phyloP scores from a whole-genome alignment of 2,329 filamentous ascomycete genomes.

The Trichoderma pleuroti region DNA sequence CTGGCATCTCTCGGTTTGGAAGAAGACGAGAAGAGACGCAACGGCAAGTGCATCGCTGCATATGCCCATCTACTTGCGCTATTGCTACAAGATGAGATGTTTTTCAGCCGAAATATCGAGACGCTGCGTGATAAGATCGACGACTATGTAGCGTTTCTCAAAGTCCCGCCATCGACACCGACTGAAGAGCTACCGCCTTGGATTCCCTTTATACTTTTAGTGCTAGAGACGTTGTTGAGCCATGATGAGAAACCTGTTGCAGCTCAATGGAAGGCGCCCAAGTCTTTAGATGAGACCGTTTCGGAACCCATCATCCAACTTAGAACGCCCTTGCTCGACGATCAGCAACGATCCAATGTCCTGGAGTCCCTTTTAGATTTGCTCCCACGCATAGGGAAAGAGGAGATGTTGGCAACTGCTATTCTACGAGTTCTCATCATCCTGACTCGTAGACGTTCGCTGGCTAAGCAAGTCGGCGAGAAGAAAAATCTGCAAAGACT shows the following conservation, averaged over 20 bases:
- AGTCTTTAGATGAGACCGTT: conserved; percentile 46
- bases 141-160: conserved; percentile 75
- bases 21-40: conserved; percentile 62
- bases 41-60: conserved; percentile 66
- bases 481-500: conserved; percentile 85
- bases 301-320: conserved; percentile 57
- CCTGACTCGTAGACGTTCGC: conserved; percentile 71
- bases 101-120: conserved; percentile 73
- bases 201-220: conserved; percentile 85
- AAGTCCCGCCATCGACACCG: conserved; percentile 61
- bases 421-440: conserved; percentile 82
- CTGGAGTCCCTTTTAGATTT: conserved; percentile 78
- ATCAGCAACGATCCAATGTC: conserved; percentile 65
- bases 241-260: conserved; percentile 80
- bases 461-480: conserved; percentile 75
- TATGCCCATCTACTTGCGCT: conserved; percentile 90
- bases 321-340: conserved; percentile 53
- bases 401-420: conserved; percentile 78
- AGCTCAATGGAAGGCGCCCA: conserved; percentile 64
- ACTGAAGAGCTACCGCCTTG: conserved; percentile 82
- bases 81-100: conserved; percentile 75
- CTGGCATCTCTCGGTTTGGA: conserved; percentile 66
- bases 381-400: conserved; percentile 81
- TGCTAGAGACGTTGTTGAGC: conserved; percentile 85
- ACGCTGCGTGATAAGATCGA: conserved; percentile 73